Percentiles rank a stretch among this genome's conserved stretches.
Conservation (phyloP, 1,284 basidiomycete genomes). For the Tylopilus orsonianus region DNA sequence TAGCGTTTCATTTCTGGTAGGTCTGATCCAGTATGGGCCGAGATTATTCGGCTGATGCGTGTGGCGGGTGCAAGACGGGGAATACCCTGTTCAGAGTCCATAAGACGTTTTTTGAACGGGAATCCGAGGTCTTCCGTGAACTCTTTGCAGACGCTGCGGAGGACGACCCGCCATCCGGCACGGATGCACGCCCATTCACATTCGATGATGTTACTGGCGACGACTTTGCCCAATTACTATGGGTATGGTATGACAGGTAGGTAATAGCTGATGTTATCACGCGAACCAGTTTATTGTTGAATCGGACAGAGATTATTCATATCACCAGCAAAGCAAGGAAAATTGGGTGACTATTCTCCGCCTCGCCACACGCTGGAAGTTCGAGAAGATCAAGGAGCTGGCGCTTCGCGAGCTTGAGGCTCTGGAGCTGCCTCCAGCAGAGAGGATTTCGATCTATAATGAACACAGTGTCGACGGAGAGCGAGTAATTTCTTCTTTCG, state of each 20-base stretch:
- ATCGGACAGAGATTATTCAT: constrained; percentile 26
- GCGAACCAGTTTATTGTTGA: not conserved
- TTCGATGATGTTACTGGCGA: constrained; percentile 47
- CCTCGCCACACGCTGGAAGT: constrained; percentile 32
- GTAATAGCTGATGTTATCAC: not conserved
- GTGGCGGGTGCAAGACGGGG: constrained; percentile 40
- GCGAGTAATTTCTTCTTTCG: constrained; percentile 35
- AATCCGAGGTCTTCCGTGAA: constrained; percentile 52
- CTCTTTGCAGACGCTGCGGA: constrained; percentile 40
- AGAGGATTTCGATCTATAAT: constrained; percentile 40
- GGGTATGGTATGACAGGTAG: constrained; percentile 72
- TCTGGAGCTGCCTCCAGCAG: constrained; percentile 36
- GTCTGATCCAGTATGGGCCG: constrained; percentile 2
- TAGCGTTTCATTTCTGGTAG: constrained; percentile 20
- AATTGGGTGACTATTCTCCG: constrained; percentile 32
- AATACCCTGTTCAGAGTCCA: constrained; percentile 56
- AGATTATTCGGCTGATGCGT: constrained; percentile 10
- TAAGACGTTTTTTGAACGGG: constrained; percentile 63
- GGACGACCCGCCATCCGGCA: constrained; percentile 38
- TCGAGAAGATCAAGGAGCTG: constrained; percentile 22
- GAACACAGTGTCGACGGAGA: constrained; percentile 36
- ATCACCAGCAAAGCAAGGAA: constrained; percentile 12
- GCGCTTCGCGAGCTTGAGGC: constrained; percentile 32
- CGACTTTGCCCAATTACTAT: constrained; percentile 59
- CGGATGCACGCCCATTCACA: constrained; percentile 43